Evolutionary conservation across 257 asterid species (phyloP).

Genomic region (Plectranthus barbatus): DNA sequence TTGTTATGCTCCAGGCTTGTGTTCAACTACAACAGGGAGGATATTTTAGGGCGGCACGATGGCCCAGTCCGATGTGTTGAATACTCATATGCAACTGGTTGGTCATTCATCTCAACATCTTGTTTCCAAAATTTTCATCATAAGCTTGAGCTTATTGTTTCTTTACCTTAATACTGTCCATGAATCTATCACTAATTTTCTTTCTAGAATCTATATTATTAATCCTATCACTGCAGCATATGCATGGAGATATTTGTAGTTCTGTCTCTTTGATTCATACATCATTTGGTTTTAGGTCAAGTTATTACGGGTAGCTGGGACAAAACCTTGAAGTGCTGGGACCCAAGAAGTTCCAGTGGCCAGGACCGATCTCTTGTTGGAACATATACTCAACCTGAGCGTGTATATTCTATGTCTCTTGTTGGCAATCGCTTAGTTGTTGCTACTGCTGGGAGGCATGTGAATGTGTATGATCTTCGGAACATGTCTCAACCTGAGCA

Average conservation of each 20-base stretch:
- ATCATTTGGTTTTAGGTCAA: slow-evolving; percentile 50
- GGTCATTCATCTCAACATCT: slow-evolving; percentile 4
- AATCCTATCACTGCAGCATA: too few species aligned
- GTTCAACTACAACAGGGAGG: slow-evolving; percentile 61
- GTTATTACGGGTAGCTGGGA: slow-evolving; percentile 99
- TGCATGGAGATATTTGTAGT: neutral
- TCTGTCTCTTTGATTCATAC: neutral
- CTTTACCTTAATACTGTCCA: too few species aligned
- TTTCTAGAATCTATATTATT: too few species aligned
- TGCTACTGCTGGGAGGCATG: slow-evolving; percentile 98
- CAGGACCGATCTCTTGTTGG: slow-evolving; percentile 85
- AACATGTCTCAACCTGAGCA: slow-evolving; percentile 98
- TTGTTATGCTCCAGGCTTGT: slow-evolving; percentile 44
- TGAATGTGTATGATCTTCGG: slow-evolving; percentile 80
- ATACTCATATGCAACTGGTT: slow-evolving; percentile 76
- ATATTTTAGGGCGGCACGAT: slow-evolving; percentile 64
- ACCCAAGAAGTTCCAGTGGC: slow-evolving; percentile 94
- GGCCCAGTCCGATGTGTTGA: slow-evolving; percentile 83
- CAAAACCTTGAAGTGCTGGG: slow-evolving; percentile 95
- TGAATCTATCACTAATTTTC: too few species aligned
- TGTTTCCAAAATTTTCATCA: too few species aligned
- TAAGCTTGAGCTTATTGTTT: too few species aligned
- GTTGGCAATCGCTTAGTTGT: slow-evolving; percentile 86
- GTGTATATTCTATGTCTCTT: slow-evolving; percentile 84
- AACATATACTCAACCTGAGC: slow-evolving; percentile 88